Base-by-base conservation (phyloP, 202 grass and related monocot genomes). In the Zoysia matrella region DNA sequence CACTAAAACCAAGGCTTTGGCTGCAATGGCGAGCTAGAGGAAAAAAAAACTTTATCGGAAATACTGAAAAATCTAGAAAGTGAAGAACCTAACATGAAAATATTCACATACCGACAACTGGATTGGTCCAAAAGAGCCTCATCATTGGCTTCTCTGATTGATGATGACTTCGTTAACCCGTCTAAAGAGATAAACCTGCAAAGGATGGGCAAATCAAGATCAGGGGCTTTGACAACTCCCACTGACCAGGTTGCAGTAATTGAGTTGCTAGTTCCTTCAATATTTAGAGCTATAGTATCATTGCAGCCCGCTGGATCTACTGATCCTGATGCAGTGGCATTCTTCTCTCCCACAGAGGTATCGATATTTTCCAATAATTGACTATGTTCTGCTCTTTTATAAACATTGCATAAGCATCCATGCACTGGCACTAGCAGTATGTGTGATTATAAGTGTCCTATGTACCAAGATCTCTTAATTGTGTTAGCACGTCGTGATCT, bases 301-400 rank as follows among this genome's bases (percentile, higher is more conserved):
- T 83, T 99, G 88, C 97, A 96, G 89, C 89, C 91, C 71, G 93
- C 86, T 83, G 97, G 97, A 88, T 96, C 97, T 57, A 76, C 73
- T 78, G 85, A 93, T 74, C 91, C 93, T 86, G 91, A 94, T 86
- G 85, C 97, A 65, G 86, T 96, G 48, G 91, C 93, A 52, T 92
- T 99, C 82, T 99, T 99, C 82, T 92, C 96, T 89, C 87, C 91
- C 71, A 88, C 81, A 73, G 96, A 99, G 93, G 96, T 99, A 86
- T 77, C 9, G 3, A 53, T 22, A 11, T 76, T 65, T 66, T 86
- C 50, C 45, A 75, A 86, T 66, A 80, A 10, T 48, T 80, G 36
- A 65, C 79, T 79, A 1, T 74, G 16, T 72, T 65, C 66, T 48
- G 5, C 57, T 67, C 58, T 77, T 30, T 81, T 71, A 39, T 72